phyloP scores from a whole-genome alignment of 1,139 yeast genomes.

The Meyerozyma sp. region DNA sequence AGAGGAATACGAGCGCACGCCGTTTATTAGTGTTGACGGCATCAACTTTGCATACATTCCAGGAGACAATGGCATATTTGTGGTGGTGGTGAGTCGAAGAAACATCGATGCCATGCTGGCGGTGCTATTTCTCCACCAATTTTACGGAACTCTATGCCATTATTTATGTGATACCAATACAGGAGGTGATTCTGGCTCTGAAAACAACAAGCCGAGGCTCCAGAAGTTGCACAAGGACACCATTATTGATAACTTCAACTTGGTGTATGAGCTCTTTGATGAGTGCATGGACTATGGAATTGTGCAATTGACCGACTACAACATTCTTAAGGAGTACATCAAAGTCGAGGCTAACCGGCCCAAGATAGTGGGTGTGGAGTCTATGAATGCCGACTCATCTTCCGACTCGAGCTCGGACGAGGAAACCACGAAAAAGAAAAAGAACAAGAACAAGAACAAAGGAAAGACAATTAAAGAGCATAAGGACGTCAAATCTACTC shows the following conservation, averaged over 20 bases:
- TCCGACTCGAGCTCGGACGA: constrained; percentile 9
- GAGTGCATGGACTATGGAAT: constrained; percentile 45
- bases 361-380: constrained; percentile 4
- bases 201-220: neutral
- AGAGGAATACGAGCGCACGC: constrained; percentile 21
- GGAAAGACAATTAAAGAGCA: constrained; percentile 13
- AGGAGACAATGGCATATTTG: constrained; percentile 24
- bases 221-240: constrained; percentile 18
- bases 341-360: constrained; percentile 35
- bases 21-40: constrained; percentile 25
- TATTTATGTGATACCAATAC: constrained; percentile 20
- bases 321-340: constrained; percentile 40
- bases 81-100: constrained; percentile 27
- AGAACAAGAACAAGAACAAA: constrained; percentile 5
- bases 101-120: constrained; percentile 41
- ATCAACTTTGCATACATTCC: constrained; percentile 27
- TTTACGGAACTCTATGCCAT: constrained; percentile 25
- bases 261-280: constrained; percentile 38
- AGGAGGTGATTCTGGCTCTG: neutral
- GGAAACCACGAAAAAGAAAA: constrained; percentile 8
- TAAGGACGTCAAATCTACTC: constrained; percentile 29
- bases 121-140: constrained; percentile 29
- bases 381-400: neutral
- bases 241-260: constrained; percentile 34
- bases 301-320: constrained; percentile 39